phyloP scores from a whole-genome alignment of 1,284 basidiomycete genomes.

The Ustilago esculenta region DNA sequence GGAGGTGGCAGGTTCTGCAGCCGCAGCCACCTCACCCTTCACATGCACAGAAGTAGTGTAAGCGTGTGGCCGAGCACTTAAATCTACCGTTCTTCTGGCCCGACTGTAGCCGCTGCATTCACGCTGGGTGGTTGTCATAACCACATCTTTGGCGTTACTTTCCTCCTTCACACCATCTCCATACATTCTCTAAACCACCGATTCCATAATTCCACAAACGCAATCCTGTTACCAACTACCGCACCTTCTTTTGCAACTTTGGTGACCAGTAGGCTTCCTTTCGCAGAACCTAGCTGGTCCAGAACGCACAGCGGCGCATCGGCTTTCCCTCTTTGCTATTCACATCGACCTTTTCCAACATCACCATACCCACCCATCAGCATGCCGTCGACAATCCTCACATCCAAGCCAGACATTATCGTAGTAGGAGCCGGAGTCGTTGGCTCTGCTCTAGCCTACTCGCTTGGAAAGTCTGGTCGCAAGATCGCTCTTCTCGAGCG shows the following conservation, averaged over 20 bases:
- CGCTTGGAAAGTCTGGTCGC: slow-evolving; percentile 62
- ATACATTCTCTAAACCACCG: too few relatives aligned
- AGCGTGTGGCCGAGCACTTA: slow-evolving; percentile 14
- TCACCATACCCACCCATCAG: neutral
- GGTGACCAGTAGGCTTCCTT: slow-evolving; percentile 20
- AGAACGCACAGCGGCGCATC: neutral
- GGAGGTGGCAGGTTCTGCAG: too few relatives aligned
- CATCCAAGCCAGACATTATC: slow-evolving; percentile 44
- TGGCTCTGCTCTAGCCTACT: slow-evolving; percentile 59
- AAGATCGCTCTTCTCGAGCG: slow-evolving; percentile 71
- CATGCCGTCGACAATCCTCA: slow-evolving; percentile 7
- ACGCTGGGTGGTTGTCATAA: too few relatives aligned
- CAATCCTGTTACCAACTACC: neutral
- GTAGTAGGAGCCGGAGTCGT: slow-evolving; percentile 66
- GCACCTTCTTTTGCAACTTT: too few relatives aligned
- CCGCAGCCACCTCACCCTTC: neutral
- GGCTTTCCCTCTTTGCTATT: too few relatives aligned
- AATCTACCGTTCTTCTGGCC: too few relatives aligned
- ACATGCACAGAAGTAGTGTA: neutral
- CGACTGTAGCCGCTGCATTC: neutral
- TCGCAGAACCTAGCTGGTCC: slow-evolving; percentile 23
- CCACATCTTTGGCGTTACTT: too few relatives aligned
- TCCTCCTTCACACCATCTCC: too few relatives aligned
- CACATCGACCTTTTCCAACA: neutral
- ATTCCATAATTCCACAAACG: neutral